Evolutionary conservation across 805 yeast species (phyloP).

Genomic region (Candida wancherniae): DNA sequence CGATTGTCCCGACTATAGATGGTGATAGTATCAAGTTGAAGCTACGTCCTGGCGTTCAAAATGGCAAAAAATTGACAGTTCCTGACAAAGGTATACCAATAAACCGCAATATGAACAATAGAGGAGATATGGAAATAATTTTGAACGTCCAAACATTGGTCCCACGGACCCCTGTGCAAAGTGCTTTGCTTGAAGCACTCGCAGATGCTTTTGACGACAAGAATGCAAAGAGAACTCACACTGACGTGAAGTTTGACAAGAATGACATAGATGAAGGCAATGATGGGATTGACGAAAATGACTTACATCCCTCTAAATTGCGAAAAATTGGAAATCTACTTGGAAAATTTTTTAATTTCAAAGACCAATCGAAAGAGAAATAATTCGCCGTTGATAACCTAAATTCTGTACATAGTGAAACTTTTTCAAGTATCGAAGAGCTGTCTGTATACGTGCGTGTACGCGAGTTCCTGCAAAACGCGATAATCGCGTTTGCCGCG

Average conservation of each 20-base stretch:
- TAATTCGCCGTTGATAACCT: neutral
- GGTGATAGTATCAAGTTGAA: constrained; percentile 72
- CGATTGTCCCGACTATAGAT: constrained; percentile 85
- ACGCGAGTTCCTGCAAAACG: too few species aligned
- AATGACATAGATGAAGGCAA: constrained; percentile 26
- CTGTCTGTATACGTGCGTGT: too few species aligned
- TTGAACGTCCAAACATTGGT: constrained; percentile 66
- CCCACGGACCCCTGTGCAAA: constrained; percentile 80
- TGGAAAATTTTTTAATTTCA: constrained; percentile 51
- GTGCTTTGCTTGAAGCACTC: constrained; percentile 84
- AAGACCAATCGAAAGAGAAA: constrained; percentile 16
- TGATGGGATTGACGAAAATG: constrained; percentile 28
- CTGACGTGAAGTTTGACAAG: constrained; percentile 36
- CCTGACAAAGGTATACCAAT: constrained; percentile 87
- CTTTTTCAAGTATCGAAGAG: too few species aligned
- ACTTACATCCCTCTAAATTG: constrained; percentile 46
- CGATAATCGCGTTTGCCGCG: too few species aligned
- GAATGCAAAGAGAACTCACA: constrained; percentile 66
- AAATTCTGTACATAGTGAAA: constrained; percentile 2
- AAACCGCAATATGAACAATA: constrained; percentile 42
- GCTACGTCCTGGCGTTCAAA: constrained; percentile 80
- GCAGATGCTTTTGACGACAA: constrained; percentile 87
- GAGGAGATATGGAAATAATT: constrained; percentile 79
- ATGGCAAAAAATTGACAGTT: constrained; percentile 66
- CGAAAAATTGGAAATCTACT: constrained; percentile 56